Percentiles rank a stretch among this genome's conserved stretches.
Evolutionary conservation across 148 eudicot genomes (phyloP).

Genomic region (Silene conica): DNA sequence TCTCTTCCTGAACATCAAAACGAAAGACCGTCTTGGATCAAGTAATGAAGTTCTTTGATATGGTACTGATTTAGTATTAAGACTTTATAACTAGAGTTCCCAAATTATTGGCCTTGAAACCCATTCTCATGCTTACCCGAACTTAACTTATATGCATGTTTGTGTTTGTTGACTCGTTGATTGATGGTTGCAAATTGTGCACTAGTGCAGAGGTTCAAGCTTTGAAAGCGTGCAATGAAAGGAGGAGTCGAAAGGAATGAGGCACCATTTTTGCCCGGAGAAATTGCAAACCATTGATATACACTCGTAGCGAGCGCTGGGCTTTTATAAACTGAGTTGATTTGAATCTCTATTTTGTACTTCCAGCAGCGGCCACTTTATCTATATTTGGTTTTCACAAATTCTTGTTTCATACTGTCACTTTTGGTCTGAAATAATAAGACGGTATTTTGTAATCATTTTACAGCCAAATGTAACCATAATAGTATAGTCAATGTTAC

Average conservation of each 20-base stretch:
- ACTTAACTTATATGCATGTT: not conserved
- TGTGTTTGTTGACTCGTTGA: not conserved
- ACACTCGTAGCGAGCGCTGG: not conserved
- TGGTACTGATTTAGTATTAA: not conserved
- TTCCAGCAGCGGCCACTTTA: no score
- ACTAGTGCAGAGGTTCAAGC: slow-evolving; percentile 33
- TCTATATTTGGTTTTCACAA: no score
- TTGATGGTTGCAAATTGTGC: slow-evolving; percentile 1
- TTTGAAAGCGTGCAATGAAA: slow-evolving; percentile 29
- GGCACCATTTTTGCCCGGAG: not conserved
- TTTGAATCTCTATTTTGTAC: not conserved
- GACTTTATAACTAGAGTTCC: not conserved
- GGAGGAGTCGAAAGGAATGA: slow-evolving; percentile 22
- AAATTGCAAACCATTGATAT: not conserved
- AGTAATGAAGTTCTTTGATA: not conserved
- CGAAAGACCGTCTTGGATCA: not conserved
- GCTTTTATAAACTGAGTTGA: no score
- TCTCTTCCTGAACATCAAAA: no score
- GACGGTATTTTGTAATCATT: no score
- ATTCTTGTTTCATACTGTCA: no score
- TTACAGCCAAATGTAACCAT: no score
- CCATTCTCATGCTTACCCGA: not conserved
- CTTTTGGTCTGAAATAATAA: no score
- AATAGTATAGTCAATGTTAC: no score
- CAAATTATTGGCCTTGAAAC: not conserved